Evolutionary conservation across 2,329 filamentous ascomycete species (phyloP).

Genomic region (Cordyceps cicadae): DNA sequence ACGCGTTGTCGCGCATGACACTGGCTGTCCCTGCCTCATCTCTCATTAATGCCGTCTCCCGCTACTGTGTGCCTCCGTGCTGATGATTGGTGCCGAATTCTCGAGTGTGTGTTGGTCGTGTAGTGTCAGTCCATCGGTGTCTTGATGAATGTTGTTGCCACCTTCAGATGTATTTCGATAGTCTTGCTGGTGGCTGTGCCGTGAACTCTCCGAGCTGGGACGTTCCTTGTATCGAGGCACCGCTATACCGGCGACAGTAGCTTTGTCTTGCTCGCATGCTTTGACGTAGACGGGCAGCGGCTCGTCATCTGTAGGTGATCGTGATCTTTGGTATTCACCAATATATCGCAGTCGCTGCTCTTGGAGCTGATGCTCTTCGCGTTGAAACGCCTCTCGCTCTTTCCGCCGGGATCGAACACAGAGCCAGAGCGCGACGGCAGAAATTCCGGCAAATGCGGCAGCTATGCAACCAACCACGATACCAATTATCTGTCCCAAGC

Average conservation of each 20-base stretch:
- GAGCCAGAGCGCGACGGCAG: not conserved
- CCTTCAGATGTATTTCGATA: not conserved
- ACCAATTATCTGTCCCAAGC: conserved; percentile 6
- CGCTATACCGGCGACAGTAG: not conserved
- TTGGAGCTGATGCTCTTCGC: conserved; percentile 7
- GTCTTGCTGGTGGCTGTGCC: not conserved
- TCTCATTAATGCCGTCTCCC: not conserved
- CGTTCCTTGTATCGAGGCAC: conserved; percentile 10
- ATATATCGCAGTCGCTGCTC: conserved; percentile 3
- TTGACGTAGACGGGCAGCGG: conserved; percentile 7
- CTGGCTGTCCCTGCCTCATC: not conserved
- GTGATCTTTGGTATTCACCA: conserved; percentile 6
- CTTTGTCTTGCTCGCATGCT: conserved; percentile 1
- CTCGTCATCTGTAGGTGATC: conserved; percentile 4
- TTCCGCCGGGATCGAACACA: not conserved
- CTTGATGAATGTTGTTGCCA: not conserved
- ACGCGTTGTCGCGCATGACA: not conserved
- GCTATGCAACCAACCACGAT: conserved; percentile 9
- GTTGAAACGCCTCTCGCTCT: not conserved
- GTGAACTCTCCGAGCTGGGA: conserved; percentile 6
- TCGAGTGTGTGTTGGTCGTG: not conserved
- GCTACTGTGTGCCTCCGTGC: not conserved
- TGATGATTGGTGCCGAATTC: not conserved
- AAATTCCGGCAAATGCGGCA: not conserved
- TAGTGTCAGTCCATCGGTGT: not conserved